Base-by-base conservation (phyloP, 352 stramenopile species). In the Globisporangium uncinulatum region DNA sequence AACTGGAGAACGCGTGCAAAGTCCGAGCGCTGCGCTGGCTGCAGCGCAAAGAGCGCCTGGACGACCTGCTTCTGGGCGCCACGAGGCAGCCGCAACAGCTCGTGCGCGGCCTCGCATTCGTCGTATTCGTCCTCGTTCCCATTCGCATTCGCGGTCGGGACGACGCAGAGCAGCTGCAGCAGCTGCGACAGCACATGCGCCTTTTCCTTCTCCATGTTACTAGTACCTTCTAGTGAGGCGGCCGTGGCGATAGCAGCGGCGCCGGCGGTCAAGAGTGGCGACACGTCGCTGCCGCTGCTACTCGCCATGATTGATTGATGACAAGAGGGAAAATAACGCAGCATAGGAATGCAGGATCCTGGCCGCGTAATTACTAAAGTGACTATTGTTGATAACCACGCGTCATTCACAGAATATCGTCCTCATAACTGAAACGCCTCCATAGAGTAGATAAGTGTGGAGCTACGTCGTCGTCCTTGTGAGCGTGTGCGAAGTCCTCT, bases 1-100 rank as follows among this genome's bases (percentile, higher is more conserved):
- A 91, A 86, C 65, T 87, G 73, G 24, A 91, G 59, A 17, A 91
- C 67, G 29, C 45, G 56, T 9, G 74, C 59, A 51, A 89, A 89
- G 42, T 72, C 54, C 17, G 61, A 51, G 11, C 87, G 49, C 17
- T 79, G 55, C 59, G 73, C 69, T 43, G 71, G 39, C 19, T 70
- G 73, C 7, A 75, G 57, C 29, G 73, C 70, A 41, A 83, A 79
- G 9, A 83, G 63, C 51, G 70, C 73, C 56, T 72, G 70, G 46
- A 52, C 63, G n/a, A 86, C 44, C 32, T 71, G 66, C 36, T 73
- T 63, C 60, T 87, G 72, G 32, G 73, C 79, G 15, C 61, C 51
- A 21, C 44, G 56, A 14, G 74, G 54, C 11, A 79, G 50, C 9
- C 58, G 24, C 11, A 88, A 36, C 43, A 89, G 79, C 34, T 69